Base-by-base conservation (phyloP, 2,329 filamentous ascomycete genomes). In the Plenodomus lindquistii region DNA sequence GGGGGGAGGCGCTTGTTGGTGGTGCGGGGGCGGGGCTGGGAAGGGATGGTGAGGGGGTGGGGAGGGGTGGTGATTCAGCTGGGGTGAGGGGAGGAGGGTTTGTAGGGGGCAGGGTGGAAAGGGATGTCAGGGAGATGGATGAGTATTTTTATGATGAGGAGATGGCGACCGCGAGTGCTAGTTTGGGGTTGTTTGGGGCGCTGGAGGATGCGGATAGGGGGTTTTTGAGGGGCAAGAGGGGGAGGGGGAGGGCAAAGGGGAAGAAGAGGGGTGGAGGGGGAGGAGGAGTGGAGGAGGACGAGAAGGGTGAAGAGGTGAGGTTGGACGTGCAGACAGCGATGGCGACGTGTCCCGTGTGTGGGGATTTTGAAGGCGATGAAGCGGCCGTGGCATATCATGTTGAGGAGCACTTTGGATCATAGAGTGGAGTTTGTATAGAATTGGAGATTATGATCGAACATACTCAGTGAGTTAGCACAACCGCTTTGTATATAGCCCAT, bases 341-440 rank as follows among this genome's bases (percentile, higher is more conserved):
- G 21, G 73, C 60, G 40, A 68, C 45, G 5, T 90, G 87, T 65
- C 87, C 87, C 0, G 82, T 90, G 1, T 90, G 87, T 63, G 78
- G 77, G 2, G 71, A 63, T 0, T 90, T 89, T 66, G 79, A 86
- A 56, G 87, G 87, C 1, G 86, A 90, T 56, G 86, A 86, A 59
- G 73, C 75, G 1, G 87, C 86, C 8, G 85, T 90, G 9, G 81
- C 82, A 9, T 79, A 86, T 68, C 87, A 90, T 60, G 84, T 89
- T 49, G 81, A 82, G 20, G 67, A 61, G 2, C 84, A 86, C 63
- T 85, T 86, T 56, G 50, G 42, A 18, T 31, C 27, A 15, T 31
- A 36, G 54, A 50, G 35, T 52, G 36, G 42, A n/a, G 9, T 37
- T 11, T 18, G 4, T 37, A 17, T 37, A 18, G 27, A 9, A 31